Evolutionary conservation across 1,139 yeast genomes (phyloP), one percentile per base, ranked within the genome.

Genomic region (Williopsis jadinii): DNA sequence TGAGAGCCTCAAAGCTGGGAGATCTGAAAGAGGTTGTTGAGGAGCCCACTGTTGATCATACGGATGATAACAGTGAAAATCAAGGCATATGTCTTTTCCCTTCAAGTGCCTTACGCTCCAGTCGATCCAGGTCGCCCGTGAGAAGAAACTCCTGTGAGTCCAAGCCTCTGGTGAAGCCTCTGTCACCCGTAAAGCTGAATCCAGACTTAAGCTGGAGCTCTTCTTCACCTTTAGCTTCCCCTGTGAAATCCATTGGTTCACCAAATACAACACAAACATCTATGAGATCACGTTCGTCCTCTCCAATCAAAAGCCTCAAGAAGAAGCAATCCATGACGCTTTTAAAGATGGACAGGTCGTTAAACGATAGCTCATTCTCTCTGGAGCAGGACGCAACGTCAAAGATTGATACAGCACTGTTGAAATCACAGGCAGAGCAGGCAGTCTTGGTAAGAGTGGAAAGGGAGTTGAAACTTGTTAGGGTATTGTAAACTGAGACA

Each of bases 311-410:
- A 35, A 36, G 51, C 2, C 32, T 55, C 19, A 54, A 44, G 30
- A 54, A 53, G 45, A 55, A 55, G 28, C 52, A 46, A 30, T 55
- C 59, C 14, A 52, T 55, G 56, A 55, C 58, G 1, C 12, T 55
- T 2, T 37, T 54, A 12, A 52, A 48, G 41, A 44, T 55, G 51
- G 59, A 55, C 36, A 48, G 46, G 15, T 41, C 51, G 5, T 40
- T 54, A 12, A 30, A 30, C 12, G 13, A 11, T 5, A 11, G n/a
- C 12, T 11, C 30, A 11, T 27, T 24, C 12, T 14, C 36, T 10
- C 30, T 35, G 9, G 47, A 45, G 3, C 45, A 43, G 11, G 51
- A 42, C 8, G 34, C 37, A 35, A 34, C 51, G 5, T 24, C 53
- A 2, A 52, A 46, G 31, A 54, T 50, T 3, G 58, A 54, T 8